phyloP scores from a whole-genome alignment of 495 filamentous ascomycete species.

The Pseudoneurospora amorphoporcata region DNA sequence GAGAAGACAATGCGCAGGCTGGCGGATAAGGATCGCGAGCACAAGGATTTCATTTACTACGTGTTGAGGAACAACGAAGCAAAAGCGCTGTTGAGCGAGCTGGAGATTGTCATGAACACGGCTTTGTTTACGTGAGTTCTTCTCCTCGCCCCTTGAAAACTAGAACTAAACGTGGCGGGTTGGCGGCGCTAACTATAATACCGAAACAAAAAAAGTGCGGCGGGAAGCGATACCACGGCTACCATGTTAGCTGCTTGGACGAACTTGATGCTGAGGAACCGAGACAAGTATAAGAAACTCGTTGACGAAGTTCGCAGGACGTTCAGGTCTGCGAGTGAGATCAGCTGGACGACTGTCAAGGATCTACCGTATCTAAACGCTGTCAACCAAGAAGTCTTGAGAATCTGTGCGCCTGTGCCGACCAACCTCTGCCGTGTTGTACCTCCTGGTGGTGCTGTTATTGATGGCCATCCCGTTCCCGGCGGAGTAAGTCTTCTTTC shows the following conservation, averaged over 20 bases:
- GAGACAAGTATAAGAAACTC: constrained; percentile 2
- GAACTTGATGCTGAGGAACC: constrained; percentile 9
- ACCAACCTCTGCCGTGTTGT: constrained; percentile 6
- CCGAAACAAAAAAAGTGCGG: constrained; percentile 4
- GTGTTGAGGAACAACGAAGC: constrained; percentile 15
- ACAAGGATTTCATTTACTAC: constrained; percentile 17
- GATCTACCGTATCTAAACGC: constrained; percentile 8
- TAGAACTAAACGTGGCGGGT: background rate
- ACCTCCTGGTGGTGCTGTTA: constrained; percentile 2
- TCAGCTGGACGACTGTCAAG: constrained; percentile 8
- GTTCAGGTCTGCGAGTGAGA: constrained; percentile 5
- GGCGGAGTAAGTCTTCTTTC: background rate
- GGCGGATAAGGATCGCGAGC: constrained; percentile 6
- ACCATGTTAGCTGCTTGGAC: constrained; percentile 4
- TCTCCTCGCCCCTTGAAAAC: background rate
- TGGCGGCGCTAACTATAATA: background rate
- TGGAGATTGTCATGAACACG: constrained; percentile 17
- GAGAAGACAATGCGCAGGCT: constrained; percentile 11
- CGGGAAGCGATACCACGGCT: constrained; percentile 17
- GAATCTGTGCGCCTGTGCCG: constrained; percentile 6
- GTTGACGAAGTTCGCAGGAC: constrained; percentile 7
- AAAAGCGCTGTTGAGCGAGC: constrained; percentile 5
- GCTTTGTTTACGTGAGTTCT: constrained; percentile 13
- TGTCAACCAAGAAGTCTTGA: constrained; percentile 8
- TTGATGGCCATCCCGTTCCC: constrained; percentile 11